A percentile compares a stretch with the other conserved stretches of the same genome.
These are phyloP conservation scores for Pichia kudriavzevii DNA, from an alignment of 1,139 yeast genomes.

Conservation along the genomic window DNA sequence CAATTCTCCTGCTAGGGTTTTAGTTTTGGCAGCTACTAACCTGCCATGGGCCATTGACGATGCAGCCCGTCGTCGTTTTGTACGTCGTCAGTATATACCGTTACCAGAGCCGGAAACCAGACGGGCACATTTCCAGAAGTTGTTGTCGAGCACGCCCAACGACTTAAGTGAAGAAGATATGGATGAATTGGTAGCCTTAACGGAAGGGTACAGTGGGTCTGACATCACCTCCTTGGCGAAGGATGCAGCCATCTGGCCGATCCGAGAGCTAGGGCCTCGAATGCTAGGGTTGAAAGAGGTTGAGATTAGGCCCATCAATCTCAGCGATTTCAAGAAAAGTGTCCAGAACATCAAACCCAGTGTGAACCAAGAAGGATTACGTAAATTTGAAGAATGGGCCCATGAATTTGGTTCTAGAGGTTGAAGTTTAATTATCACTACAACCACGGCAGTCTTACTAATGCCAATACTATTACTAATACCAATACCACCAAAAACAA, in stretches of 20 bases:
- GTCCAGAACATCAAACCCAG: slow-evolving; percentile 84
- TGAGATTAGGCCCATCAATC: slow-evolving; percentile 70
- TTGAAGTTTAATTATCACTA: too few species aligned
- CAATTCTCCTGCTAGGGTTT: slow-evolving; percentile 61
- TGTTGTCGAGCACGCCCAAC: slow-evolving; percentile 71
- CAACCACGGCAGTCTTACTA: too few species aligned
- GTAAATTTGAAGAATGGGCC: slow-evolving; percentile 87
- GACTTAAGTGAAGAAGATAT: slow-evolving; percentile 59
- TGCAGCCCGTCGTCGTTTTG: slow-evolving; percentile 94
- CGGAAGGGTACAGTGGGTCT: slow-evolving; percentile 71
- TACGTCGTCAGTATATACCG: slow-evolving; percentile 88
- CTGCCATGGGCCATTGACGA: slow-evolving; percentile 98
- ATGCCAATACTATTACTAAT: too few species aligned
- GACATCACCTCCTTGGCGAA: slow-evolving; percentile 94
- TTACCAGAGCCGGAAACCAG: slow-evolving; percentile 86
- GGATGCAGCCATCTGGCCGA: slow-evolving; percentile 98
- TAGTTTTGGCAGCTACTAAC: slow-evolving; percentile 93
- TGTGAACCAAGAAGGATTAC: slow-evolving; percentile 77
- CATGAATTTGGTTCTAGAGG: slow-evolving; percentile 85
- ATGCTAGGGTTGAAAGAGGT: slow-evolving; percentile 79
- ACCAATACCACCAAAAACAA: too few species aligned
- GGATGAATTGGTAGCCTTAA: slow-evolving; percentile 42
- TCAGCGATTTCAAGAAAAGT: slow-evolving; percentile 71
- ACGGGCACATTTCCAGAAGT: slow-evolving; percentile 58
- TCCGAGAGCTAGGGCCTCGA: slow-evolving; percentile 84